phyloP scores from a whole-genome alignment of 192 early-diverging fungal genomes.

The Chytriomyces confervae region DNA sequence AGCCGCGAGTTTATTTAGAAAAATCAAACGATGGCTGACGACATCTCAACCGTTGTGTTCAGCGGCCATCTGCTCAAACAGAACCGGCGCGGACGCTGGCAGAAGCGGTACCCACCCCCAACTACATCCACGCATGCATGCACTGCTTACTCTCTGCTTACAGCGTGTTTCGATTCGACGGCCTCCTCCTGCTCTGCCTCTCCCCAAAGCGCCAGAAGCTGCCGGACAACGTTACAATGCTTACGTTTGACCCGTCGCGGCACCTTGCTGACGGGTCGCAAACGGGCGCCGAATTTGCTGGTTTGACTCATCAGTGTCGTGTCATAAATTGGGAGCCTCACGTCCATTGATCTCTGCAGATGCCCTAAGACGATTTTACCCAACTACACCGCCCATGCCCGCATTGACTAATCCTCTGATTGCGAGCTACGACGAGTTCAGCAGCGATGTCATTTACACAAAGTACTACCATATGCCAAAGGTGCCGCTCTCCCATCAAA shows the following conservation, averaged over 20 bases:
- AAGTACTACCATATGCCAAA: slow-evolving; percentile 47
- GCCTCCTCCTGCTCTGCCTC: slow-evolving; percentile 48
- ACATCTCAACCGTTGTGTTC: slow-evolving; percentile 35
- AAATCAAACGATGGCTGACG: not conserved
- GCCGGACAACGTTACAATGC: slow-evolving; percentile 37
- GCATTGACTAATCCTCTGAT: slow-evolving; percentile 44
- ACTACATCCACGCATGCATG: not conserved
- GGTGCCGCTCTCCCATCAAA: slow-evolving; percentile 24
- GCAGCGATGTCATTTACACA: slow-evolving; percentile 8
- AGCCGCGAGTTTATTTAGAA: no score
- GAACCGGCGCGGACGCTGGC: slow-evolving; percentile 44
- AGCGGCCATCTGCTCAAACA: slow-evolving; percentile 46
- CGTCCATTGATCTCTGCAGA: not conserved
- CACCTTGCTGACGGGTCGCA: not conserved
- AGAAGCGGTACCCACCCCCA: slow-evolving; percentile 30
- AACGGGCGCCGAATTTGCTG: slow-evolving; percentile 27
- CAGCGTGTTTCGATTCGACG: slow-evolving; percentile 49
- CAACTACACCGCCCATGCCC: slow-evolving; percentile 40
- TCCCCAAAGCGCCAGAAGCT: slow-evolving; percentile 37
- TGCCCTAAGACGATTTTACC: not conserved
- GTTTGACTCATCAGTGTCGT: not conserved
- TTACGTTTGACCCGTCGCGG: slow-evolving; percentile 32
- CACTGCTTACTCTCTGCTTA: not conserved
- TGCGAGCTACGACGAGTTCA: slow-evolving; percentile 30
- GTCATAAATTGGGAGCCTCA: not conserved